phyloP scores from a whole-genome alignment of 108 stramenopile species.

The Cylindrotheca fusiformis region DNA sequence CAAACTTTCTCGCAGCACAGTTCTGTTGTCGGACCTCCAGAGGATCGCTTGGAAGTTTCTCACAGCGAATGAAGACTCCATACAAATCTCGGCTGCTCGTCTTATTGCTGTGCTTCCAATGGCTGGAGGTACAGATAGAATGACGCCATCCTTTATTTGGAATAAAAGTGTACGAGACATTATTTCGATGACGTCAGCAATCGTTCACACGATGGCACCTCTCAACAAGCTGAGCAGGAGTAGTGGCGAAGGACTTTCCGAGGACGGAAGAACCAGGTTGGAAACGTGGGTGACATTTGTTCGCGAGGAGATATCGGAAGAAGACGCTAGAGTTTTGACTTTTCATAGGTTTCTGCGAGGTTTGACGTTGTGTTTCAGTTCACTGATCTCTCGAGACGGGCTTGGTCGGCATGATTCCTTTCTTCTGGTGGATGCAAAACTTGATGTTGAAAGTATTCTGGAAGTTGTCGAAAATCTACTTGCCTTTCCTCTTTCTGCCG shows the following conservation, averaged over 20 bases:
- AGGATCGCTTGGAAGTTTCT: constrained; percentile 13
- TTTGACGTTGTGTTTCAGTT: constrained; percentile 3
- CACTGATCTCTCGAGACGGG: constrained; percentile 12
- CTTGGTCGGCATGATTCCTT: not conserved
- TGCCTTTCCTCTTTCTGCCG: constrained; percentile 46
- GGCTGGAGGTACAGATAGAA: constrained; percentile 30
- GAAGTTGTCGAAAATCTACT: constrained; percentile 34
- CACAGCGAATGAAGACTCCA: constrained; percentile 3
- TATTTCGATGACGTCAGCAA: constrained; percentile 1
- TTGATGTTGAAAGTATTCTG: constrained; percentile 25
- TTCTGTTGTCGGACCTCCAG: constrained; percentile 12
- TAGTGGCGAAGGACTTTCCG: constrained; percentile 3
- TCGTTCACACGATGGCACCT: constrained; percentile 33
- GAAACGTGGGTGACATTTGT: constrained; percentile 23
- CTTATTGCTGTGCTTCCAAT: constrained; percentile 30
- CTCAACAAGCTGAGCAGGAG: constrained; percentile 2
- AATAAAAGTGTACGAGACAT: constrained; percentile 11
- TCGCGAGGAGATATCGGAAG: constrained; percentile 13
- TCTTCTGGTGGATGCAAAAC: constrained; percentile 5
- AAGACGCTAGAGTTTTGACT: constrained; percentile 6
- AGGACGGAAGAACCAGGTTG: constrained; percentile 5
- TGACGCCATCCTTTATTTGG: constrained; percentile 30
- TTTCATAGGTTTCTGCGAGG: constrained; percentile 27
- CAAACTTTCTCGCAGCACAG: constrained; percentile 37
- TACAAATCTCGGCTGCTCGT: constrained; percentile 31